phyloP scores from a whole-genome alignment of 2,329 filamentous ascomycete genomes.

The Fusarium camptoceras region DNA sequence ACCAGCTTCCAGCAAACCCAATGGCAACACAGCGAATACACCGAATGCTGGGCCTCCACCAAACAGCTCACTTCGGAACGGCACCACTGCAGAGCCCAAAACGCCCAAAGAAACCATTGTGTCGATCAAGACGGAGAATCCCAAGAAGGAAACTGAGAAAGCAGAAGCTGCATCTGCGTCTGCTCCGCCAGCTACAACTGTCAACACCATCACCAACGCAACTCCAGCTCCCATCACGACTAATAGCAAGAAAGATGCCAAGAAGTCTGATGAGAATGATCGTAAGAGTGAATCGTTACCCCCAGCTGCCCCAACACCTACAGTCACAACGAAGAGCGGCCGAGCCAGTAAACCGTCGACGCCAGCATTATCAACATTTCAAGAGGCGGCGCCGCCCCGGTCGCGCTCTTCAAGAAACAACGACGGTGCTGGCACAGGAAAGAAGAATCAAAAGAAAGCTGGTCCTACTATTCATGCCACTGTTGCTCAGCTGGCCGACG shows the following conservation, averaged over 20 bases:
- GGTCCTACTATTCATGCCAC: slow-evolving; percentile 54
- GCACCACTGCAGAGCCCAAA: slow-evolving; percentile 58
- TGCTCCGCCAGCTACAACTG: slow-evolving; percentile 45
- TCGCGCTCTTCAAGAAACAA: slow-evolving; percentile 65
- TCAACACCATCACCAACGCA: not conserved
- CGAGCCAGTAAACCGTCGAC: slow-evolving; percentile 75
- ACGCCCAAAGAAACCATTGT: slow-evolving; percentile 60
- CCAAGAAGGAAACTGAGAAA: slow-evolving; percentile 52
- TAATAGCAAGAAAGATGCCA: slow-evolving; percentile 59
- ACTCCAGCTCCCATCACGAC: slow-evolving; percentile 7
- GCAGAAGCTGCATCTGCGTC: slow-evolving; percentile 40
- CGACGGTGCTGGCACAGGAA: slow-evolving; percentile 58
- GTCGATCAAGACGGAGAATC: slow-evolving; percentile 49
- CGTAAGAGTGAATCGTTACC: slow-evolving; percentile 60
- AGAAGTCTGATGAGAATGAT: slow-evolving; percentile 54
- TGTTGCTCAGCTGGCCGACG: slow-evolving; percentile 54
- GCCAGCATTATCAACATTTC: slow-evolving; percentile 69
- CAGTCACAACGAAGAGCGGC: slow-evolving; percentile 73
- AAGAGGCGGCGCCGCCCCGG: slow-evolving; percentile 66
- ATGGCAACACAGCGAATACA: slow-evolving; percentile 58
- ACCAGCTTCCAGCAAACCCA: slow-evolving; percentile 71
- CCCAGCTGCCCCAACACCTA: slow-evolving; percentile 53
- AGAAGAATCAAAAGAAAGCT: slow-evolving; percentile 71
- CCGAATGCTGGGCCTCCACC: slow-evolving; percentile 53
- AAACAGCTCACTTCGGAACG: slow-evolving; percentile 48